A percentile compares a stretch with the other conserved stretches of the same genome.
These are phyloP conservation scores for Ceratocystis harringtonii DNA, from an alignment of 2,329 filamentous ascomycete species.

Conservation along the genomic window DNA sequence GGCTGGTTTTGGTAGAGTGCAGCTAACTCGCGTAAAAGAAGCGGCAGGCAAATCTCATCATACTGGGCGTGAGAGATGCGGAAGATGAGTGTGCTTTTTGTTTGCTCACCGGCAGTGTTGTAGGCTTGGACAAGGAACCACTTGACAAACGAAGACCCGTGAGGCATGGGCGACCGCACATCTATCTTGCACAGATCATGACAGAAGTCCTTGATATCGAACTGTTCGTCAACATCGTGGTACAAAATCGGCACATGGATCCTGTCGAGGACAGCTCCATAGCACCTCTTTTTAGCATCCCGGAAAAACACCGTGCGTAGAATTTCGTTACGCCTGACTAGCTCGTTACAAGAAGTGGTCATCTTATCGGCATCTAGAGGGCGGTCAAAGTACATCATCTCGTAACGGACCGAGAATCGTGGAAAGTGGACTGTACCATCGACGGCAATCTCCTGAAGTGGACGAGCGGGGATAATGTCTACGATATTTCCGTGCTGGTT, in stretches of 20 bases:
- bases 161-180: slow-evolving; percentile 38
- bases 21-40: slow-evolving; percentile 46
- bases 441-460: slow-evolving; percentile 45
- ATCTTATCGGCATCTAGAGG: slow-evolving; percentile 35
- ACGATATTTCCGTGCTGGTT: slow-evolving; percentile 36
- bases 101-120: slow-evolving; percentile 18
- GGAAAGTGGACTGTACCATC: slow-evolving; percentile 41
- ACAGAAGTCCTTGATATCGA: slow-evolving; percentile 35
- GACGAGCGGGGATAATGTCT: slow-evolving; percentile 43
- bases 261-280: slow-evolving; percentile 43
- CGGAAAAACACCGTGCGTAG: slow-evolving; percentile 50
- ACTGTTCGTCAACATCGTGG: slow-evolving; percentile 33
- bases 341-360: slow-evolving; percentile 35
- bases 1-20: slow-evolving; percentile 27
- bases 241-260: slow-evolving; percentile 37
- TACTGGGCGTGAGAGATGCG: slow-evolving; percentile 56
- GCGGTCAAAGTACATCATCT: slow-evolving; percentile 45
- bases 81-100: slow-evolving; percentile 35
- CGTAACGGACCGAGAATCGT: slow-evolving; percentile 48
- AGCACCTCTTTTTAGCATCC: slow-evolving; percentile 29
- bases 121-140: slow-evolving; percentile 36
- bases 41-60: slow-evolving; percentile 50
- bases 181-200: slow-evolving; percentile 41
- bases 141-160: slow-evolving; percentile 45
- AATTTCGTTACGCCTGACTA: slow-evolving; percentile 47